Evolutionary conservation across 352 stramenopile species (phyloP).

Genomic region (Globisporangium yorkense): DNA sequence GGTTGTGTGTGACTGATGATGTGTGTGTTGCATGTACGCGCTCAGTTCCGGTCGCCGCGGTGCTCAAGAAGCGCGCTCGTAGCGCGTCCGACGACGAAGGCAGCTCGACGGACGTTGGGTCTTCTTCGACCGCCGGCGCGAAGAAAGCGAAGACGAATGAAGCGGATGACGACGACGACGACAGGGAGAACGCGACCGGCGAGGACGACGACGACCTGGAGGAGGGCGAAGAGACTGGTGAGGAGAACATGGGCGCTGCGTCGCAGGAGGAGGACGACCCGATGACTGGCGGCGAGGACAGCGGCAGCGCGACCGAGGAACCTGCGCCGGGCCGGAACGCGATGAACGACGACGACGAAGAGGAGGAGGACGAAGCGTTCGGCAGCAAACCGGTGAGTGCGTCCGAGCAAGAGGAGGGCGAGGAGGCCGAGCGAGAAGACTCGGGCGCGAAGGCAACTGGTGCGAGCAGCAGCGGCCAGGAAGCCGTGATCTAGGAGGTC

Average conservation of each 20-base stretch:
- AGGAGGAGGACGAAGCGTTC: slow-evolving; percentile 18
- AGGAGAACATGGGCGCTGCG: slow-evolving; percentile 4
- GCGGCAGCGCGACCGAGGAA: slow-evolving; percentile 2
- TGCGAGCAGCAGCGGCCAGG: not conserved
- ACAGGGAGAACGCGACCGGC: slow-evolving; percentile 9
- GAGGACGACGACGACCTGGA: slow-evolving; percentile 14
- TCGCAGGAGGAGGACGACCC: slow-evolving; percentile 21
- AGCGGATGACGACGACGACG: slow-evolving; percentile 15
- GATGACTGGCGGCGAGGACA: slow-evolving; percentile 18
- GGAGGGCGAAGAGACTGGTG: slow-evolving; percentile 14
- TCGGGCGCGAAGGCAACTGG: not conserved
- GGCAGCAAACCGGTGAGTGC: slow-evolving; percentile 7
- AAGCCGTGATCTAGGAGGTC: not conserved
- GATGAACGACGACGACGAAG: slow-evolving; percentile 9
- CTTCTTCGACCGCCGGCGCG: not conserved
- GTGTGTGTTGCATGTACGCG: not conserved
- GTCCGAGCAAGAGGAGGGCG: slow-evolving; percentile 9
- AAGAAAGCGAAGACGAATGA: slow-evolving; percentile 20
- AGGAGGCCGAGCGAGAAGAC: not conserved
- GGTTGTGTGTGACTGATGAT: not conserved
- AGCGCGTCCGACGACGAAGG: slow-evolving; percentile 23
- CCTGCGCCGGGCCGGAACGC: not conserved
- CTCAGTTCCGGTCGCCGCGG: slow-evolving; percentile 12
- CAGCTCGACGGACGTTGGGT: slow-evolving; percentile 10
- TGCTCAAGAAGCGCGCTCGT: slow-evolving; percentile 52